phyloP scores from a whole-genome alignment of 1,284 basidiomycete genomes.

The Irpex lacteus region DNA sequence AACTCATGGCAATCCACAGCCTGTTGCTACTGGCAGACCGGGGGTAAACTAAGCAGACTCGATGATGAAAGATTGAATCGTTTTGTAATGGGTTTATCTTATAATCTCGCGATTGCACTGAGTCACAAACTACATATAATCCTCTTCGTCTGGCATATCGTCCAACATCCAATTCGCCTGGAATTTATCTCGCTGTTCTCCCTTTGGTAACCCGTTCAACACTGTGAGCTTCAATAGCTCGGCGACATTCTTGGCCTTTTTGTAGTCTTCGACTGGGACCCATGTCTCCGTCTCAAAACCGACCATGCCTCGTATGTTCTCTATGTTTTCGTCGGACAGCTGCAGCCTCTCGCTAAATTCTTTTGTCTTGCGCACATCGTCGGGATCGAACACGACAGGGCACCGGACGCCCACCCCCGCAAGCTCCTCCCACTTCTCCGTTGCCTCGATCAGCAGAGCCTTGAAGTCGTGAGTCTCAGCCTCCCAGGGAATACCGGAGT shows the following conservation, averaged over 20 bases:
- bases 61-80: too few species aligned
- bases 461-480: slow-evolving; percentile 44
- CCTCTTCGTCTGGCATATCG: not conserved
- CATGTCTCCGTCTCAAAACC: not conserved
- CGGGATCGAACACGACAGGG: slow-evolving; percentile 37
- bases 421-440: slow-evolving; percentile 36
- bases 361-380: slow-evolving; percentile 32
- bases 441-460: slow-evolving; percentile 38
- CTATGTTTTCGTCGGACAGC: not conserved
- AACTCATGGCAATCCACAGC: too few species aligned
- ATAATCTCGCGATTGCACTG: too few species aligned
- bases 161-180: not conserved
- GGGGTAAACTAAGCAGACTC: too few species aligned
- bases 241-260: not conserved
- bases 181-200: not conserved
- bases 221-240: not conserved
- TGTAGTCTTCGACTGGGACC: not conserved
- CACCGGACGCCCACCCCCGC: slow-evolving; percentile 32
- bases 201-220: not conserved
- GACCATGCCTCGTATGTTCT: not conserved
- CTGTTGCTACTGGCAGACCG: too few species aligned
- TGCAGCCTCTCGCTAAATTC: not conserved
- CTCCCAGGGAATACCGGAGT: slow-evolving; percentile 42
- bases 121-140: not conserved
- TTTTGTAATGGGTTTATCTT: too few species aligned